These are phyloP conservation scores for Blastobotrys robertii DNA, from an alignment of 805 yeast genomes.

Conservation along the genomic window DNA sequence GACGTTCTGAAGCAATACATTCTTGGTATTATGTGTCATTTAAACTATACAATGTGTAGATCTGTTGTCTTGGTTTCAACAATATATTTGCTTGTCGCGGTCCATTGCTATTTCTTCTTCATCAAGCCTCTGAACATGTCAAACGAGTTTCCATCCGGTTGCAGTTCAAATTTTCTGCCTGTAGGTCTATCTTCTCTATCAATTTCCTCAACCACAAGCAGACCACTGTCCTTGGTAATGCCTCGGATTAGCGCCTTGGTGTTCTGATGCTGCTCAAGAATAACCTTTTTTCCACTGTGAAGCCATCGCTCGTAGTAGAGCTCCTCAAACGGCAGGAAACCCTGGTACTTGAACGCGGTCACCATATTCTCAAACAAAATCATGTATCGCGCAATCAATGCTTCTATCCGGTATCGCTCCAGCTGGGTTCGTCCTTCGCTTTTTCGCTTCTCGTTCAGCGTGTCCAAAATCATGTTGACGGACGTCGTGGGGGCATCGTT, in stretches of 20 bases:
- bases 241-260: slow-evolving; percentile 62
- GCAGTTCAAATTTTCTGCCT: slow-evolving; percentile 56
- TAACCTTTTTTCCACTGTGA: slow-evolving; percentile 66
- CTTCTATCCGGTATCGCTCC: slow-evolving; percentile 37
- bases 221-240: slow-evolving; percentile 76
- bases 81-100: too few species aligned
- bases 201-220: slow-evolving; percentile 65
- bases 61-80: not conserved
- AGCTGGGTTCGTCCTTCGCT: slow-evolving; percentile 34
- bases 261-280: slow-evolving; percentile 44
- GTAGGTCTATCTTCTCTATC: slow-evolving; percentile 37
- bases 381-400: slow-evolving; percentile 58
- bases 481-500: slow-evolving; percentile 92
- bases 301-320: slow-evolving; percentile 81
- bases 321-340: slow-evolving; percentile 56
- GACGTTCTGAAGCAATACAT: not conserved
- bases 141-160: slow-evolving; percentile 96
- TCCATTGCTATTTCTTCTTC: slow-evolving; percentile 38
- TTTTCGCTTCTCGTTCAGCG: slow-evolving; percentile 46
- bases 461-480: slow-evolving; percentile 55
- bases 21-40: not conserved
- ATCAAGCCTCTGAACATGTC: slow-evolving; percentile 89
- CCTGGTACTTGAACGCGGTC: slow-evolving; percentile 42
- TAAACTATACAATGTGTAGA: not conserved
- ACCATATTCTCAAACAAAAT: slow-evolving; percentile 54